Evolutionary conservation across 176 grass and related monocot species (phyloP).

Genomic region (Avena atlantica): DNA sequence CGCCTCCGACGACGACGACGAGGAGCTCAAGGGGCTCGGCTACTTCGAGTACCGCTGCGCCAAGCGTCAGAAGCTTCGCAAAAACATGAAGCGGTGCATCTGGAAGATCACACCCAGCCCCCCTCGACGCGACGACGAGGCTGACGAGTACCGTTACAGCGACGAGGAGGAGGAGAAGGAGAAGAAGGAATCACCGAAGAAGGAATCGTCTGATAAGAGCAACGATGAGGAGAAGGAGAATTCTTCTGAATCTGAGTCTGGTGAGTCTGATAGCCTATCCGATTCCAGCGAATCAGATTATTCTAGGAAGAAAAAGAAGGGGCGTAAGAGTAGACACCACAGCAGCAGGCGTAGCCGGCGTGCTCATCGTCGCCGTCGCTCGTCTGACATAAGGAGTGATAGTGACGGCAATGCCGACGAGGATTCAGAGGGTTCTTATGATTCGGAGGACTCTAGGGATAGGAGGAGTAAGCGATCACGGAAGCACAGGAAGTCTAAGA

Average conservation of each 20-base stretch:
- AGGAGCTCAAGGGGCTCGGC: conserved; percentile 75
- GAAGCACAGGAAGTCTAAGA: conserved; percentile 55
- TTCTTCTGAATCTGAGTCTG: conserved; percentile 46
- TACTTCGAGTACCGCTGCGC: conserved; percentile 87
- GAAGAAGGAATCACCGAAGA: conserved; percentile 42
- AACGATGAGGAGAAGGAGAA: conserved; percentile 51
- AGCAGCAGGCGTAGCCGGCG: conserved; percentile 52
- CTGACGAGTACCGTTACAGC: conserved; percentile 49
- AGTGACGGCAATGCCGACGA: conserved; percentile 48
- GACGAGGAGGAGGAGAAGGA: conserved; percentile 51
- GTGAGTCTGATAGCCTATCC: conserved; percentile 58
- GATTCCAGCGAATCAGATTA: conserved; percentile 54
- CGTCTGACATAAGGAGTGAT: conserved; percentile 42
- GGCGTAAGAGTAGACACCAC: conserved; percentile 47
- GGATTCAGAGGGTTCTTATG: conserved; percentile 56
- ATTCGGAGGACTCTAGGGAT: conserved; percentile 60
- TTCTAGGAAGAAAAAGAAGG: conserved; percentile 54
- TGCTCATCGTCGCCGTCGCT: conserved; percentile 14
- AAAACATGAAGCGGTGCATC: conserved; percentile 73
- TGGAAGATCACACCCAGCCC: conserved; percentile 77
- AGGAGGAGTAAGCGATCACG: conserved; percentile 56
- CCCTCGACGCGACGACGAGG: conserved; percentile 52
- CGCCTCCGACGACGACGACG: conserved; percentile 53
- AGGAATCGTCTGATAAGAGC: conserved; percentile 40
- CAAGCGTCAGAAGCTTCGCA: conserved; percentile 81